Conservation (phyloP, 768 basidiomycete species). For the Nidularia sp. region DNA sequence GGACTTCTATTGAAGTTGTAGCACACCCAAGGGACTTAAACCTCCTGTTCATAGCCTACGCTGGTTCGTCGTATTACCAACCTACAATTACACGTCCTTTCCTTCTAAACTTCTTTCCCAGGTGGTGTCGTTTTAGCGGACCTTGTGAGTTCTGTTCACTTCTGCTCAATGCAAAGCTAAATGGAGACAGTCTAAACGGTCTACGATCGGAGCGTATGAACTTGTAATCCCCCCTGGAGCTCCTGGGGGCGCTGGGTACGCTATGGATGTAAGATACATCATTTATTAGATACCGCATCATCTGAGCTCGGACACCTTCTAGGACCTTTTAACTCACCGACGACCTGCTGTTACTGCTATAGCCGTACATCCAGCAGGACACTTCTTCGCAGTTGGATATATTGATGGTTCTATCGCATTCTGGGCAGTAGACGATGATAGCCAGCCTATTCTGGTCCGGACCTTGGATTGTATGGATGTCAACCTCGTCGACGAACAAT, state of each 20-base stretch:
- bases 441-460: conserved; percentile 68
- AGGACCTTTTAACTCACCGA: conserved; percentile 72
- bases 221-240: conserved; percentile 74
- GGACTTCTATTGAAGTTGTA: conserved; percentile 55
- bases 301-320: not conserved
- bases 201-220: conserved; percentile 60
- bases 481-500: conserved; percentile 44
- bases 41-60: conserved; percentile 69
- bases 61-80: conserved; percentile 38
- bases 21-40: conserved; percentile 73
- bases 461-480: conserved; percentile 59
- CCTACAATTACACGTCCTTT: conserved; percentile 1
- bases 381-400: conserved; percentile 78
- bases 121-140: conserved; percentile 61
- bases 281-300: not conserved
- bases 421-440: conserved; percentile 78
- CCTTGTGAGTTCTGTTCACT: conserved; percentile 33
- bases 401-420: conserved; percentile 81
- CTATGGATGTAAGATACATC: conserved; percentile 37
- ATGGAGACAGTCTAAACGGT: conserved; percentile 37
- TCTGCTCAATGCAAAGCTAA: not conserved
- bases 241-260: conserved; percentile 70
- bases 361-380: conserved; percentile 68
- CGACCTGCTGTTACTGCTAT: conserved; percentile 67
- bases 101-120: conserved; percentile 14